Percentiles rank a stretch among this genome's conserved stretches.
phyloP scores from a whole-genome alignment of 768 basidiomycete species.

The Boletus subcaerulescens region DNA sequence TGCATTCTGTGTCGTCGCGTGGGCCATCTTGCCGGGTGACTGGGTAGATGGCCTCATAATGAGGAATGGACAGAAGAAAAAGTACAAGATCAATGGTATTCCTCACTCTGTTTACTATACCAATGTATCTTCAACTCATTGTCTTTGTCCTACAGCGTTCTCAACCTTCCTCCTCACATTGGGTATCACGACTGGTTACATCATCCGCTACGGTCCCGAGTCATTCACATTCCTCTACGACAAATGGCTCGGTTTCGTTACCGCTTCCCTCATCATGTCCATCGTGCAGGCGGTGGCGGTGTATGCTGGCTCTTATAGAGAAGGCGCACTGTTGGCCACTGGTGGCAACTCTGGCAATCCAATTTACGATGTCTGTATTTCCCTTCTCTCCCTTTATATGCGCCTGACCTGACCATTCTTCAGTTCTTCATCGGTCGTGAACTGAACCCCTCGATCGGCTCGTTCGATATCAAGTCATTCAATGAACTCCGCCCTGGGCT shows the following conservation, averaged over 20 bases:
- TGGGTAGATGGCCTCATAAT: conserved; percentile 66
- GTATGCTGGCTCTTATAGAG: conserved; percentile 68
- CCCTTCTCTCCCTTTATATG: not conserved
- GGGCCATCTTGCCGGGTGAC: conserved; percentile 76
- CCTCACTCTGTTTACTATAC: not conserved
- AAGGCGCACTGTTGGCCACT: conserved; percentile 73
- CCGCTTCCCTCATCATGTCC: conserved; percentile 79
- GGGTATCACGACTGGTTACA: conserved; percentile 65
- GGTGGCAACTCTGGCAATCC: conserved; percentile 89
- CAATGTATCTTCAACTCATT: not conserved
- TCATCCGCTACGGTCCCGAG: conserved; percentile 71
- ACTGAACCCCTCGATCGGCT: conserved; percentile 83
- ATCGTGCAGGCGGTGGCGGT: conserved; percentile 67
- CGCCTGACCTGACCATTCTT: not conserved
- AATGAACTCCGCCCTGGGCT: conserved; percentile 52
- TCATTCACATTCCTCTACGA: conserved; percentile 90
- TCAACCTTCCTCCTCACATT: conserved; percentile 81
- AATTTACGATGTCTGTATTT: conserved; percentile 80
- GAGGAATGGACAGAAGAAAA: conserved; percentile 71
- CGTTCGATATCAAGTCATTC: conserved; percentile 69
- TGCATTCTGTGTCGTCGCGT: conserved; percentile 76
- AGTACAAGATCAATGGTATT: conserved; percentile 95
- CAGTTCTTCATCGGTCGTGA: conserved; percentile 95
- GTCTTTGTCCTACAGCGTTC: conserved; percentile 54
- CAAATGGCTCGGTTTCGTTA: conserved; percentile 86